Percentiles rank a stretch among this genome's conserved stretches.
Conservation (phyloP, 2,329 filamentous ascomycete species). For the Westerdykella aurantiaca region DNA sequence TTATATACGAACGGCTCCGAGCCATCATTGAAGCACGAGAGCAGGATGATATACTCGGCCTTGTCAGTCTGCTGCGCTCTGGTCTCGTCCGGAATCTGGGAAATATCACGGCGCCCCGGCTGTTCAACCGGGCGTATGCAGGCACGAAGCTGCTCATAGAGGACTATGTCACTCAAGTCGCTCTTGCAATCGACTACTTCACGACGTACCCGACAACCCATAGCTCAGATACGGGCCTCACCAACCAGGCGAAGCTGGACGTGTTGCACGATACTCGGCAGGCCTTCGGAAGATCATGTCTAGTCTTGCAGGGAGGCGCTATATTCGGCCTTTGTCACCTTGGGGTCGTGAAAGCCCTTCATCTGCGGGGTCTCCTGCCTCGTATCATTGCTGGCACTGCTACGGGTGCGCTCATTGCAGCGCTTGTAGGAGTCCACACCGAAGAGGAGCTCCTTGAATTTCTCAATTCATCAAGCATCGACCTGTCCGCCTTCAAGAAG, state of each 20-base stretch:
- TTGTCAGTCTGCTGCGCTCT: conserved; percentile 75
- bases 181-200: conserved; percentile 74
- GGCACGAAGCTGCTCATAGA: conserved; percentile 89
- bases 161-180: conserved; percentile 80
- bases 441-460: conserved; percentile 76
- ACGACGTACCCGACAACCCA: conserved; percentile 56
- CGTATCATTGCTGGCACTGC: conserved; percentile 88
- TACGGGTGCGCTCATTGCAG: conserved; percentile 83
- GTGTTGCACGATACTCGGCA: conserved; percentile 81
- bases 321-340: conserved; percentile 89
- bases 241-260: conserved; percentile 74
- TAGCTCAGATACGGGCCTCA: conserved; percentile 49
- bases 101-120: conserved; percentile 73
- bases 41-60: conserved; percentile 63
- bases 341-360: conserved; percentile 82
- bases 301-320: conserved; percentile 83
- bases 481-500: conserved; percentile 69
- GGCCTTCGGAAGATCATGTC: conserved; percentile 77
- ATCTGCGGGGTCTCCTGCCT: conserved; percentile 72
- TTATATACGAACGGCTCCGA: conserved; percentile 72
- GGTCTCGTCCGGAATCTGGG: conserved; percentile 77
- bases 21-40: conserved; percentile 65
- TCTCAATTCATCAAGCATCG: conserved; percentile 71
- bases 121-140: conserved; percentile 80
- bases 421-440: conserved; percentile 79